A percentile compares a stretch with the other conserved stretches of the same genome.
Evolutionary conservation across 306 rosid genomes (phyloP).

Genomic region (Crataegus laevigata): DNA sequence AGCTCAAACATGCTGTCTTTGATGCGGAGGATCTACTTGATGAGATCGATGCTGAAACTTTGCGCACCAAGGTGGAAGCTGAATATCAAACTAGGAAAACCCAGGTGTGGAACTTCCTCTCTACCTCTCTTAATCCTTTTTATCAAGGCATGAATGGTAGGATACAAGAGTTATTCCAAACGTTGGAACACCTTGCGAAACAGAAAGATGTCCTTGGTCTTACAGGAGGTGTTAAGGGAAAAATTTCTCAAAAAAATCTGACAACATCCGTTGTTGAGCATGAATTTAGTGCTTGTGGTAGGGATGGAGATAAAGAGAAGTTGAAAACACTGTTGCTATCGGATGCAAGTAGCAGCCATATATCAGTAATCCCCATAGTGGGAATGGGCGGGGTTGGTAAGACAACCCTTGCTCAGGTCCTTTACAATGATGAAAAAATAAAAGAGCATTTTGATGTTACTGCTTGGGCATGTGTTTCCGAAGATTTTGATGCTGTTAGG

Average conservation of each 20-base stretch:
- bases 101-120: neutral
- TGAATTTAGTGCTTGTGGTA: neutral
- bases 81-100: neutral
- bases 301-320: neutral
- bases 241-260: neutral
- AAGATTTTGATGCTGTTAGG: neutral
- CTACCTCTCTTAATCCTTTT: neutral
- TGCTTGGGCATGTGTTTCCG: neutral
- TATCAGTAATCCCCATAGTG: neutral
- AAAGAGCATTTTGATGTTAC: neutral
- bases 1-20: neutral
- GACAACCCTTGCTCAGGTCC: slow-evolving; percentile 1
- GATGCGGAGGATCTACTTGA: neutral
- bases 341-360: neutral
- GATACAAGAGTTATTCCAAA: neutral
- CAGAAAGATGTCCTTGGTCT: neutral
- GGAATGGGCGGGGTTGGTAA: neutral
- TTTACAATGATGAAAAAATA: neutral
- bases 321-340: neutral
- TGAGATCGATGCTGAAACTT: neutral
- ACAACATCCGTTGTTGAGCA: neutral
- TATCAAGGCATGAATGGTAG: neutral
- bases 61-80: neutral
- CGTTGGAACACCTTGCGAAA: neutral
- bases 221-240: neutral